Percentiles rank a stretch among this genome's conserved stretches.
These are phyloP conservation scores for Polychytrium aggregatum DNA, from an alignment of 192 early-diverging fungal species.

Conservation along the genomic window DNA sequence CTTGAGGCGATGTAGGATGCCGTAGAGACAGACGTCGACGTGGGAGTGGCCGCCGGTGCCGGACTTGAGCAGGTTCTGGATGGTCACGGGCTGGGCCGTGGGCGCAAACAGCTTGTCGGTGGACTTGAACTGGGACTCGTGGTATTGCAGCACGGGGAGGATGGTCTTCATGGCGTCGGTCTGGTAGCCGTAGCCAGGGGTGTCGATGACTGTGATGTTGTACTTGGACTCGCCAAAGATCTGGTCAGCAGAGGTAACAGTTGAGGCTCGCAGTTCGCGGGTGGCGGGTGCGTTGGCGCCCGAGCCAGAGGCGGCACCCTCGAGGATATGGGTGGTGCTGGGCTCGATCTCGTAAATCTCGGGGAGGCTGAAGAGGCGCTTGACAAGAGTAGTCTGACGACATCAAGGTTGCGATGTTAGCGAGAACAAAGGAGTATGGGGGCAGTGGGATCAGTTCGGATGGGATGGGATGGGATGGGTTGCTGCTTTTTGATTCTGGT, in stretches of 20 bases:
- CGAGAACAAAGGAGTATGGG: not conserved
- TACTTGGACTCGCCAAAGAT: conserved; percentile 11
- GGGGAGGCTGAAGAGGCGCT: conserved; percentile 9
- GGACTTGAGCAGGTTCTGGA: conserved; percentile 12
- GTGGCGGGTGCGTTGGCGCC: conserved; percentile 1
- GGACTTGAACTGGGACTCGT: conserved; percentile 14
- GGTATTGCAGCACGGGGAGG: conserved; percentile 21
- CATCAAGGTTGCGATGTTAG: conserved; percentile 1
- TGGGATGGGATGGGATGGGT: too few relatives aligned
- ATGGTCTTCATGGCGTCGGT: conserved; percentile 30
- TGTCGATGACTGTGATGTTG: conserved; percentile 32
- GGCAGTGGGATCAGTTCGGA: conserved; percentile 3
- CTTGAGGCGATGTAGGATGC: conserved; percentile 43
- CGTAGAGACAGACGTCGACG: conserved; percentile 29
- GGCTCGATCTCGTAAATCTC: conserved; percentile 13
- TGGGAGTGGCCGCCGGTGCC: conserved; percentile 26
- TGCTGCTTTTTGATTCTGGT: too few relatives aligned
- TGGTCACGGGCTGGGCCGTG: conserved; percentile 2
- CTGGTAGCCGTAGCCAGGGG: conserved; percentile 26
- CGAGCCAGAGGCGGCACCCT: too few relatives aligned
- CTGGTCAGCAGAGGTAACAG: conserved; percentile 10
- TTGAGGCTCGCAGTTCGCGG: conserved; percentile 14
- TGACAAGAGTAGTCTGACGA: conserved; percentile 20
- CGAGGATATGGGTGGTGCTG: conserved; percentile 4
- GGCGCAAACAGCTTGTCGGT: conserved; percentile 24